Evolutionary conservation across 2,329 filamentous ascomycete species (phyloP), one percentile per base, ranked within the genome.

Genomic region (Aureobasidium subglaciale): DNA sequence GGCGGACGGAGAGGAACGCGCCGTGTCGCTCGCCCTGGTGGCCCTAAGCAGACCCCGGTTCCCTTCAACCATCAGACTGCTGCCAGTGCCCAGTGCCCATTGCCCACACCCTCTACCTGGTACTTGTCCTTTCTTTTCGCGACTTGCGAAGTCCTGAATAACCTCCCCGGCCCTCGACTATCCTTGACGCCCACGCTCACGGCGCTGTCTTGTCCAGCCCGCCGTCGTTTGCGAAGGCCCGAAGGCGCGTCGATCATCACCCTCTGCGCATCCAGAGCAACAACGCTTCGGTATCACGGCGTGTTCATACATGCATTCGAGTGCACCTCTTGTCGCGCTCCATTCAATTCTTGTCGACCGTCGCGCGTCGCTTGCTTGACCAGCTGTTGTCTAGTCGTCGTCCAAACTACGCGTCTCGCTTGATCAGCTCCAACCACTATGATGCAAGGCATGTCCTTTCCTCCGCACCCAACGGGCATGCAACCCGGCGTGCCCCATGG

Each of bases 381-480:
- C 25, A 24, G 24, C 20, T 22, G 24, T 20, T 34, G 34, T 40
- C 50, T 25, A 27, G 49, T 54, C 38, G 37, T 54, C 32, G 48
- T 16, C 16, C 35, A 30, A 34, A n/a, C 11, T 15, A 54, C 50
- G 50, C 50, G 50, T 54, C 18, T 34, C 38, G 50, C 50, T 43
- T 38, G 50, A 27, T 32, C 27, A n/a, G 9, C 15, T 34, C 20
- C 38, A 43, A 34, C 18, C 54, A 52, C 46, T 49, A 79, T 72
- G 69, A 77, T 80, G 66, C 40, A 45, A 38, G 52, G 40, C 52
- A 29, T 46, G 22, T 48, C 42, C 15, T 87, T 83, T 66, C 84
- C 85, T 70, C 85, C 78, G 69, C 78, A 88, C 74, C 83, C 84
- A 62, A 81, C 77, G 65, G 82, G 77, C 67, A 87, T 90, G 82